Conservation (phyloP, 768 basidiomycete genomes). For the Peribolospora kevripleyi region DNA sequence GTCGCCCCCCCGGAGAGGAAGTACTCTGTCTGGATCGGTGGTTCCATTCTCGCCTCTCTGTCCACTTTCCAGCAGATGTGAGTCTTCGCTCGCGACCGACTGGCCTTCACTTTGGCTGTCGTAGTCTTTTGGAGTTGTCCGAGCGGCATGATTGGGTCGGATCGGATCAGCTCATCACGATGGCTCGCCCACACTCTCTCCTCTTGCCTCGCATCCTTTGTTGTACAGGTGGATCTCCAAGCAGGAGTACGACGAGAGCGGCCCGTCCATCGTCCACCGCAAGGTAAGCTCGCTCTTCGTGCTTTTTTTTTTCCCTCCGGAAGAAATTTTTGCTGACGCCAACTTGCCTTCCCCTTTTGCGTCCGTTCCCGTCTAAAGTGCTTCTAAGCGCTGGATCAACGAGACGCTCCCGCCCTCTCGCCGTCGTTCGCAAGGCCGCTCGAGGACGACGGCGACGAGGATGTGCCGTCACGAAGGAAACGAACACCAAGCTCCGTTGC, state of each 20-base stretch:
- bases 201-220: background rate
- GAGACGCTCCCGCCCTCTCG: no score
- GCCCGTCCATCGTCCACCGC: constrained; percentile 16
- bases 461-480: no score
- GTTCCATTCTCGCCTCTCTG: constrained; percentile 41
- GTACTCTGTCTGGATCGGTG: constrained; percentile 58
- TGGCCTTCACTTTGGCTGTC: constrained; percentile 1
- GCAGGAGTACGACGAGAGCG: constrained; percentile 57
- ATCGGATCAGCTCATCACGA: no score
- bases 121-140: background rate
- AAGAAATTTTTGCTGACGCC: background rate
- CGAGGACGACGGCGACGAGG: no score
- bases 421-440: no score
- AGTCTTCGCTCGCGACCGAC: constrained; percentile 24
- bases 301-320: no score
- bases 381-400: constrained; percentile 2
- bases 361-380: constrained; percentile 1
- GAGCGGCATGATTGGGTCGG: background rate
- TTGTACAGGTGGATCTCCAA: constrained; percentile 26
- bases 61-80: constrained; percentile 93
- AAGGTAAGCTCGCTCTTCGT: constrained; percentile 9
- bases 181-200: background rate
- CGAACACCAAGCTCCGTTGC: no score
- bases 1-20: constrained; percentile 69
- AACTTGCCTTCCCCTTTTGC: background rate